Percentiles rank a stretch among this genome's conserved stretches.
These are phyloP conservation scores for Calophaca sinica DNA, from an alignment of 306 rosid species.

Conservation along the genomic window DNA sequence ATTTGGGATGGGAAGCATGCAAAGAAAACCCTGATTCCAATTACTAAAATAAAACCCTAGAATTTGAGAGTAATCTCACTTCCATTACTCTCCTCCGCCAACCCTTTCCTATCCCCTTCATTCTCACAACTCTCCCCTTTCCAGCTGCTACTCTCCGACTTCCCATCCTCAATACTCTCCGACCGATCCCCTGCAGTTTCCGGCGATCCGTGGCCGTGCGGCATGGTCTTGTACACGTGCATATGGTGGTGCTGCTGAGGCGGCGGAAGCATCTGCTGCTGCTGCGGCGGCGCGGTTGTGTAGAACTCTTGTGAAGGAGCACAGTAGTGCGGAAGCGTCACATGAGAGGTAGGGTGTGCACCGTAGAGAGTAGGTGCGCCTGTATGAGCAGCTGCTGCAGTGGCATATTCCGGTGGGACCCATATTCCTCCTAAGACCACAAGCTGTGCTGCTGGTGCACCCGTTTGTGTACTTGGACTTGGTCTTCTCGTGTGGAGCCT, in stretches of 20 bases:
- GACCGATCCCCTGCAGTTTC: constrained; percentile 69
- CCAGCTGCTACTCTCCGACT: constrained; percentile 97
- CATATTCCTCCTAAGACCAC: constrained; percentile 94
- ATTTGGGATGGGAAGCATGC: no score
- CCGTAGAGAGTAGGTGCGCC: constrained; percentile 73
- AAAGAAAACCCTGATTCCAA: constrained; percentile 37
- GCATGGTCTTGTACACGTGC: constrained; percentile 66
- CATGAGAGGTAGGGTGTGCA: constrained; percentile 69
- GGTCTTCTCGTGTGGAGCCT: constrained; percentile 98
- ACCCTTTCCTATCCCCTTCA: constrained; percentile 66
- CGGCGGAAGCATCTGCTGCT: constrained; percentile 48
- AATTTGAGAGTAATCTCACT: constrained; percentile 88
- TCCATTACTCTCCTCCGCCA: constrained; percentile 78
- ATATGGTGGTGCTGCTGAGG: constrained; percentile 72
- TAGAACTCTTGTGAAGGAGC: constrained; percentile 78
- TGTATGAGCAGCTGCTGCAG: constrained; percentile 65
- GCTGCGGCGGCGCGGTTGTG: constrained; percentile 51
- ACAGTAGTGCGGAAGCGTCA: constrained; percentile 73
- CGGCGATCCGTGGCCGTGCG: constrained; percentile 68
- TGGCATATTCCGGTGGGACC: constrained; percentile 95
- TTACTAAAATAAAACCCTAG: constrained; percentile 48
- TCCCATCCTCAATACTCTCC: constrained; percentile 95
- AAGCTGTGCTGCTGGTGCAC: constrained; percentile 74
- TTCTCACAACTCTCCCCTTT: constrained; percentile 87
- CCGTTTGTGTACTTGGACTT: constrained; percentile 88